These are phyloP conservation scores for Paecilomyces fulvus DNA, from an alignment of 2,329 filamentous ascomycete species.

Conservation along the genomic window DNA sequence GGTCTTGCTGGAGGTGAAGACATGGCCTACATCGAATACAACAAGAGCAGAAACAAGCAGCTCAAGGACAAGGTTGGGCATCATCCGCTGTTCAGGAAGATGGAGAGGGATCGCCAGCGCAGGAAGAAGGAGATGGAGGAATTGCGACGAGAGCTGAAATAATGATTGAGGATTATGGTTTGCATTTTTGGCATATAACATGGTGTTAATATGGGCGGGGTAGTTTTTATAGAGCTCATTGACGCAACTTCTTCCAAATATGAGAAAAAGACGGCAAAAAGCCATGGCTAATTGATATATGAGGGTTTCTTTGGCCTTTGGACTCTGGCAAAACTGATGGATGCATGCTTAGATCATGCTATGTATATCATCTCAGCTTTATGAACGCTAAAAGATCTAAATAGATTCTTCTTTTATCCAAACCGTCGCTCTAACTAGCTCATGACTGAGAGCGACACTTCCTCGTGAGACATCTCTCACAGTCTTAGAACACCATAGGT, in stretches of 20 bases:
- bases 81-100: slow-evolving; percentile 58
- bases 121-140: slow-evolving; percentile 40
- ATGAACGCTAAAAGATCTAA: too few relatives aligned
- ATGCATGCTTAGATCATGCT: too few relatives aligned
- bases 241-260: background rate
- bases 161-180: background rate
- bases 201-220: background rate
- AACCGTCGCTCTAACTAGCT: too few relatives aligned
- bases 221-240: background rate
- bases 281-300: background rate
- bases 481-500: too few relatives aligned
- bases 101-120: slow-evolving; percentile 54
- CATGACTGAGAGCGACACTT: too few relatives aligned
- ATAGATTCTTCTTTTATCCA: too few relatives aligned
- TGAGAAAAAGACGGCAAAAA: background rate
- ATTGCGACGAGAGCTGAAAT: slow-evolving; percentile 2
- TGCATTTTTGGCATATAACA: background rate
- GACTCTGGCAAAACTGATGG: too few relatives aligned
- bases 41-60: slow-evolving; percentile 61
- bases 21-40: slow-evolving; percentile 92
- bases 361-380: too few relatives aligned
- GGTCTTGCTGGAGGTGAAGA: slow-evolving; percentile 86
- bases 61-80: slow-evolving; percentile 54
- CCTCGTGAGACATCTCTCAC: too few relatives aligned
- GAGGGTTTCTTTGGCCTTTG: too few relatives aligned